Evolutionary conservation across 139 green algal species (phyloP).

Genomic region (Chlorella ohadii): DNA sequence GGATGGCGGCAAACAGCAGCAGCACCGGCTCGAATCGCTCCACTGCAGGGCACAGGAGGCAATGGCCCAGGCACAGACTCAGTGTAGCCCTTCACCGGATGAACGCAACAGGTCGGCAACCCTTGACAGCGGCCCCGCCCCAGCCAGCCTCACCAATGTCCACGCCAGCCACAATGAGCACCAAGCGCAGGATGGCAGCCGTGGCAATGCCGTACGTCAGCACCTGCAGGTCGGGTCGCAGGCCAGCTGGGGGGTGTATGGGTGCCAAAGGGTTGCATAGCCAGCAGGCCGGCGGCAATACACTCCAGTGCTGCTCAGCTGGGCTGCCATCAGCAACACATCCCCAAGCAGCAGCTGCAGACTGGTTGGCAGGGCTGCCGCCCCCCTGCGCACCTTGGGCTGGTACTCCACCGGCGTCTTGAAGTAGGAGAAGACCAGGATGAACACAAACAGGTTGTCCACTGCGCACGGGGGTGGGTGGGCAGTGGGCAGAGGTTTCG

Average conservation of each 20-base stretch:
- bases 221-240: constrained; percentile 57
- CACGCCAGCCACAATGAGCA: constrained; percentile 87
- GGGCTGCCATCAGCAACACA: too few relatives aligned
- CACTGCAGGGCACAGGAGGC: constrained; percentile 42
- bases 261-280: too few relatives aligned
- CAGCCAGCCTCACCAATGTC: constrained; percentile 55
- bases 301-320: too few relatives aligned
- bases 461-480: constrained; percentile 46
- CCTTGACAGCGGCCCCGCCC: too few relatives aligned
- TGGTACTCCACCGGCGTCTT: constrained; percentile 77
- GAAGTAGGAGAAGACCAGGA: constrained; percentile 97
- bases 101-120: too few relatives aligned
- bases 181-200: constrained; percentile 63
- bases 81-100: too few relatives aligned
- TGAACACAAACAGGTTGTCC: constrained; percentile 99
- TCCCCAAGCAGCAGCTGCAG: too few relatives aligned
- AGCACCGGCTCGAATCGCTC: constrained; percentile 90
- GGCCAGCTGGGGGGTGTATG: too few relatives aligned
- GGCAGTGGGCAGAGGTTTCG: not conserved
- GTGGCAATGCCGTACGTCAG: constrained; percentile 63
- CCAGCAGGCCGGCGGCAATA: too few relatives aligned
- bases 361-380: too few relatives aligned
- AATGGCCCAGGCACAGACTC: too few relatives aligned
- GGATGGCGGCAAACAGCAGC: constrained; percentile 92
- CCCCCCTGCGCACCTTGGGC: constrained; percentile 63